Percentiles rank a stretch among this genome's conserved stretches.
Conservation (phyloP, 495 filamentous ascomycete genomes). For the Trichoderma virens region DNA sequence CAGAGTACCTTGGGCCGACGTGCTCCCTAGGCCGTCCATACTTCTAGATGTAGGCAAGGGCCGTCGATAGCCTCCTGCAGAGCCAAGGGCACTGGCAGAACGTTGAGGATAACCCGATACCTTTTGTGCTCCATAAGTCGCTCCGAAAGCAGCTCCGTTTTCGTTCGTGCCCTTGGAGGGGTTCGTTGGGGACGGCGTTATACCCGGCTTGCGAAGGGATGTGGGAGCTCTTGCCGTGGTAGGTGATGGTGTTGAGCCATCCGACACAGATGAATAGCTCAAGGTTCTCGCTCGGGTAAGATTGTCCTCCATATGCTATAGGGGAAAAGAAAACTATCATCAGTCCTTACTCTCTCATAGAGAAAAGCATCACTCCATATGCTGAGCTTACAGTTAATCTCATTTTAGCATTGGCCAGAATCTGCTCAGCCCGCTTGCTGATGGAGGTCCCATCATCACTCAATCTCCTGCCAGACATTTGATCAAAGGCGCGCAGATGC, state of each 20-base stretch:
- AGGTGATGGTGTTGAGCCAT: constrained; percentile 38
- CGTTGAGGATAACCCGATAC: constrained; percentile 30
- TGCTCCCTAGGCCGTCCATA: constrained; percentile 25
- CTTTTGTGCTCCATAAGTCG: constrained; percentile 17
- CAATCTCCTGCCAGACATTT: constrained; percentile 14
- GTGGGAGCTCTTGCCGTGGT: constrained; percentile 28
- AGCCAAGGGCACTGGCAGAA: constrained; percentile 42
- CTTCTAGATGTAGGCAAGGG: constrained; percentile 30
- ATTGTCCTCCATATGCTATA: constrained; percentile 86
- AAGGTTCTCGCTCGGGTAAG: constrained; percentile 71
- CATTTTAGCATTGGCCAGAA: constrained; percentile 84
- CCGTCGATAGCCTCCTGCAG: constrained; percentile 41
- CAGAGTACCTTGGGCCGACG: constrained; percentile 11
- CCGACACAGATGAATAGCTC: constrained; percentile 34
- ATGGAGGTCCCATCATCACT: constrained; percentile 35
- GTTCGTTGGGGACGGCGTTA: not conserved
- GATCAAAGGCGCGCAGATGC: constrained; percentile 13
- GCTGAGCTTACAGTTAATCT: constrained; percentile 63
- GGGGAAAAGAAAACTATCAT: not conserved
- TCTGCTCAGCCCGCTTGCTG: constrained; percentile 76
- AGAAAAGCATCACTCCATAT: not conserved
- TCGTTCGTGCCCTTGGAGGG: constrained; percentile 39
- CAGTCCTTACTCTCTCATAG: not conserved
- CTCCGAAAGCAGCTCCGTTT: constrained; percentile 24
- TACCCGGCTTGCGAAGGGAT: constrained; percentile 19